Percentiles rank a stretch among this genome's conserved stretches.
These are phyloP conservation scores for Pichia terricola DNA, from an alignment of 1,139 yeast genomes.

Conservation along the genomic window DNA sequence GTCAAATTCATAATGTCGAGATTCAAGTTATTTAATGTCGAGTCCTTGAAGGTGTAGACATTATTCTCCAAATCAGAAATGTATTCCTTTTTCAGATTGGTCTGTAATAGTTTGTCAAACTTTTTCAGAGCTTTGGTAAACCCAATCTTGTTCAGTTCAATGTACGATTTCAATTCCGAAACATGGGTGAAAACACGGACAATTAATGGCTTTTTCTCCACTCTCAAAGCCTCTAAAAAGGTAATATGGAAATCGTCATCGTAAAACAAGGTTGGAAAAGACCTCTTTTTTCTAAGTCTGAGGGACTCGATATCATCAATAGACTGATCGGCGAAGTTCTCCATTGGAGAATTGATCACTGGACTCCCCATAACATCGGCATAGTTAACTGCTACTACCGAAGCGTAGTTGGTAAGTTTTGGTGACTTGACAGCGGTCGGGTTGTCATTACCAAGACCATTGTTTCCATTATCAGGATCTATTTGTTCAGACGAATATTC, in stretches of 20 bases:
- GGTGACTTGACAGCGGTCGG: neutral
- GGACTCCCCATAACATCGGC: neutral
- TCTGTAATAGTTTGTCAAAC: conserved; percentile 73
- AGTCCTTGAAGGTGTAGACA: conserved; percentile 37
- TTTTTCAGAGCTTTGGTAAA: conserved; percentile 83
- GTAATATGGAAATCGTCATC: conserved; percentile 39
- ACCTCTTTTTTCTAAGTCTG: conserved; percentile 23
- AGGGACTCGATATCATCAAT: conserved; percentile 17
- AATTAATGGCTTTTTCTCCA: conserved; percentile 60
- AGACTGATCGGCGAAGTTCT: neutral
- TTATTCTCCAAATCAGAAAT: conserved; percentile 27
- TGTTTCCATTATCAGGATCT: neutral
- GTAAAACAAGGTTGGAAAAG: conserved; percentile 31
- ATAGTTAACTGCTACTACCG: neutral
- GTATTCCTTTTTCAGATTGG: conserved; percentile 46
- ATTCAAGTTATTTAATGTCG: conserved; percentile 39
- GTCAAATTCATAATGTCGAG: conserved; percentile 39
- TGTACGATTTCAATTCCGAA: conserved; percentile 74
- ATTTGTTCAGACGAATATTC: conserved; percentile 2
- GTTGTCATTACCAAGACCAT: neutral
- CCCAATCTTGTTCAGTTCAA: conserved; percentile 80
- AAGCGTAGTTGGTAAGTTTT: neutral
- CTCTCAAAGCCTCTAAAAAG: conserved; percentile 41
- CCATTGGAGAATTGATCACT: neutral
- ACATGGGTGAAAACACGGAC: conserved; percentile 61